Evolutionary conservation across 148 eudicot species (phyloP).

Genomic region (Polygonum maritimum): DNA sequence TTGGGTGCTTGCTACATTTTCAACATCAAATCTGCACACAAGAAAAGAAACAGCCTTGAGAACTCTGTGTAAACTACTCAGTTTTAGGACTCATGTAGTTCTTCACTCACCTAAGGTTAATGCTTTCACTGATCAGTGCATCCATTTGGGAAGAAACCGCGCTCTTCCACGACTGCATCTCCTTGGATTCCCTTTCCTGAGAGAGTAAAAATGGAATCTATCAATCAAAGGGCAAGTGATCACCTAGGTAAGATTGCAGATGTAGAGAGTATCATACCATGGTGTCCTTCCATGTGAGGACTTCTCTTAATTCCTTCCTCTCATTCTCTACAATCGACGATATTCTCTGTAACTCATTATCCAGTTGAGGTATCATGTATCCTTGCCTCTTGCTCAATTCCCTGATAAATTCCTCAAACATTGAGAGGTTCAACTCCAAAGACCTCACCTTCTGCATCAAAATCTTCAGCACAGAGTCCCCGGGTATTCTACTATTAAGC

Average conservation of each 20-base stretch:
- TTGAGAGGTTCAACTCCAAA: slow-evolving; percentile 61
- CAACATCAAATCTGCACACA: slow-evolving; percentile 51
- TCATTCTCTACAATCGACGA: slow-evolving; percentile 44
- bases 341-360: slow-evolving; percentile 39
- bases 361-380: slow-evolving; percentile 55
- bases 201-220: background rate
- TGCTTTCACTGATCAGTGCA: slow-evolving; percentile 44
- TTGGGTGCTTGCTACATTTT: slow-evolving; percentile 52
- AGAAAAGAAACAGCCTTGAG: background rate
- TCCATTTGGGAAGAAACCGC: slow-evolving; percentile 51
- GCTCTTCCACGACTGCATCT: slow-evolving; percentile 55
- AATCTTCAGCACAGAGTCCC: slow-evolving; percentile 74
- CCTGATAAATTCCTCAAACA: slow-evolving; percentile 71
- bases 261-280: slow-evolving; percentile 27
- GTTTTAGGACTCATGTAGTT: background rate
- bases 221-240: background rate
- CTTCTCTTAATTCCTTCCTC: slow-evolving; percentile 43
- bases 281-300: slow-evolving; percentile 58
- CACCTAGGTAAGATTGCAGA: background rate
- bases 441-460: slow-evolving; percentile 84
- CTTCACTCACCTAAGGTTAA: slow-evolving; percentile 45
- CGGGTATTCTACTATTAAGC: slow-evolving; percentile 49
- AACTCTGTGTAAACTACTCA: background rate
- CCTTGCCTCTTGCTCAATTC: slow-evolving; percentile 60
- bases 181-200: slow-evolving; percentile 54